These are phyloP conservation scores for Porcisia hertigi DNA, from an alignment of 208 protist genomes.

Conservation along the genomic window DNA sequence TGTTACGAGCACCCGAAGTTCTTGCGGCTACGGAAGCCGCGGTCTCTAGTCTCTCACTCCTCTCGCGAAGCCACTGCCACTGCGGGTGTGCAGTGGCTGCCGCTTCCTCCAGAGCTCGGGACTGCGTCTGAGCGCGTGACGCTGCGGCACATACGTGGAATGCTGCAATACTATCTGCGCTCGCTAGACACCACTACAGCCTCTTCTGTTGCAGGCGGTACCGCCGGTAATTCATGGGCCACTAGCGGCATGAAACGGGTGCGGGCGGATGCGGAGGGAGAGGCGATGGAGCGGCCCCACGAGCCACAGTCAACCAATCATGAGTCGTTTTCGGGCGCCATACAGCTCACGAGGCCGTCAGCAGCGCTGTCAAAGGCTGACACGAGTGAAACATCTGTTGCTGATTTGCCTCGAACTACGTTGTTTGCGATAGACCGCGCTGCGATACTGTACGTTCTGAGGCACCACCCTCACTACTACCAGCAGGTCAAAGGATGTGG, in stretches of 20 bases:
- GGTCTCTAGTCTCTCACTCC: slow-evolving; percentile 4
- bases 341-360: neutral
- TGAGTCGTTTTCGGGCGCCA: neutral
- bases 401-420: slow-evolving; percentile 28
- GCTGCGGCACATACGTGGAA: slow-evolving; percentile 39
- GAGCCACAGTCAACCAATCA: neutral
- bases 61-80: neutral
- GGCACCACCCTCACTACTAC: slow-evolving; percentile 73
- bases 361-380: neutral
- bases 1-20: slow-evolving; percentile 44
- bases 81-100: slow-evolving; percentile 1
- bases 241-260: neutral
- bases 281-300: neutral
- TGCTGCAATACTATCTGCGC: slow-evolving; percentile 63
- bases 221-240: neutral
- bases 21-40: slow-evolving; percentile 13
- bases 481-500: slow-evolving; percentile 58
- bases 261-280: neutral
- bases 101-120: slow-evolving; percentile 37
- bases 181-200: slow-evolving; percentile 17
- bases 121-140: slow-evolving; percentile 27
- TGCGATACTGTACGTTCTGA: slow-evolving; percentile 50
- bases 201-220: neutral
- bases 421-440: slow-evolving; percentile 55
- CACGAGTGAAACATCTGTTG: neutral